Base-by-base conservation (phyloP, 306 rosid genomes). In the Astragalus glycyphyllos region DNA sequence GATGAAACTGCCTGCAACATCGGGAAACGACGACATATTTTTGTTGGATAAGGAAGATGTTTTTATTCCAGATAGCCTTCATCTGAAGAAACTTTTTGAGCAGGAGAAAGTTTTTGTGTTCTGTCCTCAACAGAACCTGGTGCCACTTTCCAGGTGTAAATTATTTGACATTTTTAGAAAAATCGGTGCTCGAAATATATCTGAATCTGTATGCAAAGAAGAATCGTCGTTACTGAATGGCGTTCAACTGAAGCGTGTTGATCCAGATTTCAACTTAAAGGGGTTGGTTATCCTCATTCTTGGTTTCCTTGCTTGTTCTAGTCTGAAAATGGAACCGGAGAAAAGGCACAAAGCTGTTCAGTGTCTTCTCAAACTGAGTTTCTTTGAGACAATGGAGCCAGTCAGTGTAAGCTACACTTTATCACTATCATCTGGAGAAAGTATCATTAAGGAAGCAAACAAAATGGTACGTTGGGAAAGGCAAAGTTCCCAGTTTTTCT, bases 41-140 rank as follows among this genome's bases (percentile, higher is more conserved):
- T 29, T 91, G 85, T 8, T 65, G 7, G 61, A 82, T 69, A 89
- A 84, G 77, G 11, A 8, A 0, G 88, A 87, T 76, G 80, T 71
- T 31, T 91, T 85, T 58, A 71, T 91, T 63, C 85, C 87, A 9
- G 96, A 91, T 59, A 92, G 87, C 38, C 96, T 89, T 60, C 85
- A 58, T 34, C 23, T 91, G 75, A 86, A 82, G 83, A 84, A 76
- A 49, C 82, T 91, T 51, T 91, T 89, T 20, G 83, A 82, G 54
- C 34, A 64, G 14, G 42, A 47, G 60, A 84, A n/a, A 6, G 35
- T 89, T 14, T 89, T 91, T 73, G 96, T 87, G 5, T 91, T 96
- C 96, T 81, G 73, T 77, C 96, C 93, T 59, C 81, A 57, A 56
- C 76, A 68, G 16, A 79, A 79, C 73, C 10, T 67, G 73, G 69